Conservation (phyloP, 2,329 filamentous ascomycete genomes). For the Fusarium gaditjirri region DNA sequence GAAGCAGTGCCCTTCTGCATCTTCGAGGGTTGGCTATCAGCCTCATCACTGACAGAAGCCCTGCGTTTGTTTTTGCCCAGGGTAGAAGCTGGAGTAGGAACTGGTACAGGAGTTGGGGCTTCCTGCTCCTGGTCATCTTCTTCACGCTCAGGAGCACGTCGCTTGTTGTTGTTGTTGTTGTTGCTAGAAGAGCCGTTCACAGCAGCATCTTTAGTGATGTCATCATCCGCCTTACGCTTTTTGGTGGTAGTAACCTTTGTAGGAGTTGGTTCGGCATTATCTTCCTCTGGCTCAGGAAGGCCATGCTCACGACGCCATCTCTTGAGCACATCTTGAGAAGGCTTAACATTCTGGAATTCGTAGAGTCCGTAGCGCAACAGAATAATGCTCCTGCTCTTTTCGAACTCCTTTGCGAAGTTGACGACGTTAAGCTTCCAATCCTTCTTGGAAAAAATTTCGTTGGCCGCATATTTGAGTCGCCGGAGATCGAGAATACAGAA, state of each 20-base stretch:
- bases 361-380: slow-evolving; percentile 71
- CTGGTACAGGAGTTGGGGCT: slow-evolving; percentile 51
- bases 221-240: slow-evolving; percentile 69
- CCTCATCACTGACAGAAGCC: slow-evolving; percentile 57
- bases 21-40: slow-evolving; percentile 62
- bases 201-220: slow-evolving; percentile 54
- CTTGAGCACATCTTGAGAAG: slow-evolving; percentile 66
- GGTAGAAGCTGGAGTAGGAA: slow-evolving; percentile 42
- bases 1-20: slow-evolving; percentile 63
- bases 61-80: slow-evolving; percentile 64
- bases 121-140: slow-evolving; percentile 53
- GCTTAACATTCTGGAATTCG: slow-evolving; percentile 71
- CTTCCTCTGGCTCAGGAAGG: slow-evolving; percentile 62
- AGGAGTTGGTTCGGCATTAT: slow-evolving; percentile 49
- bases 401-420: slow-evolving; percentile 72
- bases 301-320: slow-evolving; percentile 68
- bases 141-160: slow-evolving; percentile 56
- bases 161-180: slow-evolving; percentile 53
- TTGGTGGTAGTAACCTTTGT: slow-evolving; percentile 52
- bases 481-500: slow-evolving; percentile 72
- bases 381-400: slow-evolving; percentile 71
- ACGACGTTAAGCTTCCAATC: slow-evolving; percentile 71
- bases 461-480: slow-evolving; percentile 69
- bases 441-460: slow-evolving; percentile 69
- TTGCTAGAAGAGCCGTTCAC: slow-evolving; percentile 48